A percentile compares a stretch with the other conserved stretches of the same genome.
These are phyloP conservation scores for Coniella vitis DNA, from an alignment of 2,329 filamentous ascomycete genomes.

Conservation along the genomic window DNA sequence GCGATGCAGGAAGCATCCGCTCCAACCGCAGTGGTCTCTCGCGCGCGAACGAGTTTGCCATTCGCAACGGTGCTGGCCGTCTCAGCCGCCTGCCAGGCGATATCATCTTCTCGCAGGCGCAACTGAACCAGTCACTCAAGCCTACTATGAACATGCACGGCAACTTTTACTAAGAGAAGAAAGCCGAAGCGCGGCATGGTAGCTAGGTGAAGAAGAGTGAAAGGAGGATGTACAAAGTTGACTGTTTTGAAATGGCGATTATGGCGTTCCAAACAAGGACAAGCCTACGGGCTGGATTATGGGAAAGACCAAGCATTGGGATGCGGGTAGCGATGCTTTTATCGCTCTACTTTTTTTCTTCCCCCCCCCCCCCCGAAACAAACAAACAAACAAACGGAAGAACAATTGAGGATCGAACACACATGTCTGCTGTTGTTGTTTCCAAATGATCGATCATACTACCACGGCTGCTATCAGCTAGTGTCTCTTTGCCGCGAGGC, in stretches of 20 bases:
- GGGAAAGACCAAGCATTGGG: constrained; percentile 3
- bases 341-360: background rate
- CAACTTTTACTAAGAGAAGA: constrained; percentile 3
- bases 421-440: too few species aligned
- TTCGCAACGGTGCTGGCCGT: constrained; percentile 78
- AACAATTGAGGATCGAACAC: too few species aligned
- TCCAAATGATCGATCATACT: too few species aligned
- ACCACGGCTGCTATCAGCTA: too few species aligned
- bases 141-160: constrained; percentile 47
- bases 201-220: too few species aligned
- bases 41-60: constrained; percentile 58
- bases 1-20: constrained; percentile 59
- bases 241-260: constrained; percentile 12
- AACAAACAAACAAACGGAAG: too few species aligned
- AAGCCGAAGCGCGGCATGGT: background rate
- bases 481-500: too few species aligned
- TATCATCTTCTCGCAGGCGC: constrained; percentile 68
- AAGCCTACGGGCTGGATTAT: constrained; percentile 2
- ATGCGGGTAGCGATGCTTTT: constrained; percentile 5
- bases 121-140: constrained; percentile 55
- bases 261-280: constrained; percentile 10
- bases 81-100: constrained; percentile 79
- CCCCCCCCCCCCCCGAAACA: too few species aligned
- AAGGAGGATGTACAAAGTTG: background rate
- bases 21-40: constrained; percentile 77